Base-by-base conservation (phyloP, 371 early-diverging fungal species). In the Polyrhizophydium stewartii region DNA sequence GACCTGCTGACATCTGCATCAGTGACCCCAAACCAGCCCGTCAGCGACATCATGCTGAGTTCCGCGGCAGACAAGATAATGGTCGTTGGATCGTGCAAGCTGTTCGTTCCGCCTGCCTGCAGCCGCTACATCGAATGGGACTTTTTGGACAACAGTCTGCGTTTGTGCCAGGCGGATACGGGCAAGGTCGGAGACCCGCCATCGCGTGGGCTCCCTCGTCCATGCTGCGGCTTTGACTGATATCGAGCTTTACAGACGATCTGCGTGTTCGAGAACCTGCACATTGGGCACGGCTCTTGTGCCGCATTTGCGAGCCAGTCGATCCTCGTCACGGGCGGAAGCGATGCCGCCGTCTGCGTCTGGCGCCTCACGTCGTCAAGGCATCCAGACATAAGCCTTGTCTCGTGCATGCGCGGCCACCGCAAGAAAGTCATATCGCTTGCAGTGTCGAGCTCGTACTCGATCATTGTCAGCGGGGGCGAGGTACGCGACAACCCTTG, bases 71-170 rank as follows among this genome's bases (percentile, higher is more conserved):
- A 47, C 16, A 3, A 16, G 28, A 3, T 47, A 10, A 7, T 7
- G 7, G 16, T 10, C 16, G 49, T 16, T 16, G 49, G 25, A 22
- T 3, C 49, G 7, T 47, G 7, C 33, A 58, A 58, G 37, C 19
- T 55, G 6, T 65, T 68, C 24, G 49, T 65, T 17, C 62, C 62
- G 12, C 61, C 61, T 17, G 58, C 49, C 27, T 50, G n/a, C 31
- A 25, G 24, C 21, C 71, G 75, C n/a, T 89, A 84, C 66, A 69
- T 88, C 7, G 89, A 91, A 62, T 89, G 89, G 89, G 89, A 86
- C 27, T 87, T 74, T 59, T 71, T 84, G 0, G 91, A 91, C 59
- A 78, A 82, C 35, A 86, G 87, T 60, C 61, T 90, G 9, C 76
- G 89, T 33, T 51, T 91, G 16, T 80, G 73, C 59, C 68, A 82